phyloP scores from a whole-genome alignment of 768 basidiomycete species.

The Heimioporus sp. region DNA sequence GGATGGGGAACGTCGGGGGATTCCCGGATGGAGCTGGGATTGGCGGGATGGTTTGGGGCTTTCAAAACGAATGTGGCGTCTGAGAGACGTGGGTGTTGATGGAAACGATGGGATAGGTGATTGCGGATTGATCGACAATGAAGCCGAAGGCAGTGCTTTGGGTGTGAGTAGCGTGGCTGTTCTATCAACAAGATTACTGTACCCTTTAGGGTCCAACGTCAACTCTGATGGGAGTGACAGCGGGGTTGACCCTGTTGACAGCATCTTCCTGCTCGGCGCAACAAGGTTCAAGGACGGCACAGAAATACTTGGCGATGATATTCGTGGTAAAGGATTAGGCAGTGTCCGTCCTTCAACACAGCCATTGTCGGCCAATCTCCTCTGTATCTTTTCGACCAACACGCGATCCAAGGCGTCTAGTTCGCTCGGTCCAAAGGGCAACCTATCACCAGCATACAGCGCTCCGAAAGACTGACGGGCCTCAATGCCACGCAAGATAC shows the following conservation, averaged over 20 bases:
- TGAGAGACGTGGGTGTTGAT: constrained; percentile 2
- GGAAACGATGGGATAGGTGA: background rate
- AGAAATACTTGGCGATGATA: constrained; percentile 24
- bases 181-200: background rate
- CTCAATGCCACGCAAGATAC: constrained; percentile 27
- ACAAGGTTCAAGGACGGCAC: constrained; percentile 18
- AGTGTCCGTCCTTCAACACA: constrained; percentile 21
- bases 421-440: constrained; percentile 1
- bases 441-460: constrained; percentile 3
- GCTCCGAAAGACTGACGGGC: constrained; percentile 4
- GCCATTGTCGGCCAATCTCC: constrained; percentile 31
- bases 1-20: constrained; percentile 25
- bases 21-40: constrained; percentile 1
- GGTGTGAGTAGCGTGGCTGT: background rate
- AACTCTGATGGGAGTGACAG: background rate
- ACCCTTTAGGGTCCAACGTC: background rate
- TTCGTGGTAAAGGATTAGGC: constrained; percentile 20
- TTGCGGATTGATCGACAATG: constrained; percentile 6
- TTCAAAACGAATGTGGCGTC: constrained; percentile 26
- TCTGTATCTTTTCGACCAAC: constrained; percentile 33
- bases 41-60: constrained; percentile 1
- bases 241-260: background rate
- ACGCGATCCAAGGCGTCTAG: constrained; percentile 32
- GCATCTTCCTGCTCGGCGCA: constrained; percentile 7
- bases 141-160: background rate